Evolutionary conservation across 768 basidiomycete species (phyloP), one percentile per base, ranked within the genome.

Genomic region (Dentipellis fragilis): DNA sequence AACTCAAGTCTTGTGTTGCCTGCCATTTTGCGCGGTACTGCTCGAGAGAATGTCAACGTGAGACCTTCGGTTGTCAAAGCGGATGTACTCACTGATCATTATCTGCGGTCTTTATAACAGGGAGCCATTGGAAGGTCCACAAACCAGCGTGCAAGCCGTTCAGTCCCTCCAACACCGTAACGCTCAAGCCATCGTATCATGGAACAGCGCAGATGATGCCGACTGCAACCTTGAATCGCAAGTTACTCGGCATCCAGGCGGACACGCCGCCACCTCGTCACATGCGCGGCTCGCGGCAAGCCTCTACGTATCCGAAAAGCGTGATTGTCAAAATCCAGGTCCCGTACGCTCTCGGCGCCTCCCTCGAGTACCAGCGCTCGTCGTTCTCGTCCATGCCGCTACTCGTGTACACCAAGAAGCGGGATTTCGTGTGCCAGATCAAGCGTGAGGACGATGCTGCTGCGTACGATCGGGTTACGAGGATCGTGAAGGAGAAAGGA

Each of bases 11-110:
- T 12, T 63, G 76, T 1, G 71, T 68, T 5, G 66, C 75, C 19
- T 84, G 83, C 57, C 84, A 82, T 54, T 80, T 79, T 8, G 59
- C 66, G 22, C 48, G 48, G 21, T 84, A 84, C 58, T 84, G 82
- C 54, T 80, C 79, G 5, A 59, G 66, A 1, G 74, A 73, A 37
- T 82, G 83, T 58, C 83, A 83, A 66, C 66, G 81, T 80, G 61
- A 4, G 78, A 67, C 21, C 0, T 52, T 12, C 14, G 49, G 29
- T 37, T 23, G 37, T 38, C 5, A 29, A 21, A 9, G n/a, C 16
- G 8, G 14, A 12, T 0, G 7, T 16, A 10, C 9, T 19, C 14
- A 19, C 14, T 19, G 19, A 45, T 45, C 42, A 17, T 6, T 29
- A 6, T 3, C 3, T 6, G 16, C 42, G 8, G 12, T 14, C 7